Conservation (phyloP, 1,284 basidiomycete species). For the Cryptococcus depauperatus region DNA sequence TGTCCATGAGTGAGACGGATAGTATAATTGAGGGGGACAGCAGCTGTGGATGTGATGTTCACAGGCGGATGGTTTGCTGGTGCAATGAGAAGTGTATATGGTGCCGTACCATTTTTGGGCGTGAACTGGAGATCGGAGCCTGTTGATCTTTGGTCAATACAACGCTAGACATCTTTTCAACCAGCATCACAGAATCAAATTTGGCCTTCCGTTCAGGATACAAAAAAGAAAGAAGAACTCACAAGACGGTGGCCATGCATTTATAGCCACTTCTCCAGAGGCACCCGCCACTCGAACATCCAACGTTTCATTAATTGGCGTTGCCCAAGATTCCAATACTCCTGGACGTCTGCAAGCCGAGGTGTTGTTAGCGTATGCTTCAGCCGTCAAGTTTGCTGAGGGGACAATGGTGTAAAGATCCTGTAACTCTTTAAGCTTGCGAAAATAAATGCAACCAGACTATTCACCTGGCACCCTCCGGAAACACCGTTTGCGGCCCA, state of each 20-base stretch:
- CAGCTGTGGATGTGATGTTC: conserved; percentile 22
- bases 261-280: conserved; percentile 16
- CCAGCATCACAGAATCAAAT: neutral
- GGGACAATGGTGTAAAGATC: conserved; percentile 24
- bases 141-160: conserved; percentile 1
- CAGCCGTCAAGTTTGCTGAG: conserved; percentile 7
- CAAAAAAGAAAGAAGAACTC: neutral
- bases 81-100: conserved; percentile 27
- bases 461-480: conserved; percentile 24
- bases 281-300: conserved; percentile 19
- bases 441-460: neutral
- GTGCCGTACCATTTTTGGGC: conserved; percentile 28
- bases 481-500: conserved; percentile 21
- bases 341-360: conserved; percentile 14
- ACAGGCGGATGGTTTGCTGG: conserved; percentile 30
- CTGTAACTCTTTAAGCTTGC: conserved; percentile 8
- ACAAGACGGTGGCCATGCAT: conserved; percentile 26
- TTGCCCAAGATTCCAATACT: conserved; percentile 23
- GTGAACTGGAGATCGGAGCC: conserved; percentile 27
- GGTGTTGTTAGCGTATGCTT: conserved; percentile 13
- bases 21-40: conserved; percentile 25
- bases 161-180: neutral
- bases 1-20: conserved; percentile 28
- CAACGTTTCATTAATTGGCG: conserved; percentile 12
- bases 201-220: no score